Percentiles rank a stretch among this genome's conserved stretches.
Evolutionary conservation across 495 filamentous ascomycete genomes (phyloP).

Genomic region (Gamarada debralockiae): DNA sequence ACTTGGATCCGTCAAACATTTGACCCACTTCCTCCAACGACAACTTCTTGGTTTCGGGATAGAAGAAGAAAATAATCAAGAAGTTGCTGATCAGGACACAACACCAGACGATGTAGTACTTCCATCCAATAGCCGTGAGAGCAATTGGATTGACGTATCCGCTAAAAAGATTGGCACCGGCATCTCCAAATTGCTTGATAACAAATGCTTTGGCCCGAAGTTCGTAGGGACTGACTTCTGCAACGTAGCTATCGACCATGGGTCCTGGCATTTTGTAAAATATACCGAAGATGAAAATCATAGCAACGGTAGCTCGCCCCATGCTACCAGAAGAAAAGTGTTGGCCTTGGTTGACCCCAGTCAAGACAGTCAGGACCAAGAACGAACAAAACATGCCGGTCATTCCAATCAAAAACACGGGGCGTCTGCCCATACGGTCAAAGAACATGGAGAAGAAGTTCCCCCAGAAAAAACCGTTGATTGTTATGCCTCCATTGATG

Average conservation of each 20-base stretch:
- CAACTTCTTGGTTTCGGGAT: slow-evolving; percentile 18
- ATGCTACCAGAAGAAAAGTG: slow-evolving; percentile 3
- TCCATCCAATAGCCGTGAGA: slow-evolving; percentile 32
- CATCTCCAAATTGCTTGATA: slow-evolving; percentile 11
- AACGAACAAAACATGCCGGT: slow-evolving; percentile 57
- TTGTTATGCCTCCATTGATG: slow-evolving; percentile 19
- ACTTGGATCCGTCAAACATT: slow-evolving; percentile 12
- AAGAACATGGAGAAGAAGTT: slow-evolving; percentile 36
- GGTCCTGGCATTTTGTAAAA: slow-evolving; percentile 35
- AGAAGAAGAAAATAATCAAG: slow-evolving; percentile 16
- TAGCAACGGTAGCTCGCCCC: slow-evolving; percentile 16
- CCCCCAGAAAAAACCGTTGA: slow-evolving; percentile 35
- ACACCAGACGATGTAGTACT: slow-evolving; percentile 38
- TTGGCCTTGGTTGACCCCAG: background rate
- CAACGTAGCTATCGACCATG: slow-evolving; percentile 39
- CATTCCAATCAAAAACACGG: slow-evolving; percentile 53
- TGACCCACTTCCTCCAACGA: slow-evolving; percentile 12
- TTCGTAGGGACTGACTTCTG: slow-evolving; percentile 51
- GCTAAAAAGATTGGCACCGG: slow-evolving; percentile 7
- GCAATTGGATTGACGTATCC: slow-evolving; percentile 32
- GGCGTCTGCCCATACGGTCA: slow-evolving; percentile 56
- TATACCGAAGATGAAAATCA: slow-evolving; percentile 26
- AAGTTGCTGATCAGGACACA: slow-evolving; percentile 28
- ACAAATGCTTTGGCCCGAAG: slow-evolving; percentile 50
- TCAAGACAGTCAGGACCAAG: slow-evolving; percentile 26